Evolutionary conservation across 495 filamentous ascomycete genomes (phyloP), one percentile per base, ranked within the genome.

Genomic region (Apodospora peruviana): DNA sequence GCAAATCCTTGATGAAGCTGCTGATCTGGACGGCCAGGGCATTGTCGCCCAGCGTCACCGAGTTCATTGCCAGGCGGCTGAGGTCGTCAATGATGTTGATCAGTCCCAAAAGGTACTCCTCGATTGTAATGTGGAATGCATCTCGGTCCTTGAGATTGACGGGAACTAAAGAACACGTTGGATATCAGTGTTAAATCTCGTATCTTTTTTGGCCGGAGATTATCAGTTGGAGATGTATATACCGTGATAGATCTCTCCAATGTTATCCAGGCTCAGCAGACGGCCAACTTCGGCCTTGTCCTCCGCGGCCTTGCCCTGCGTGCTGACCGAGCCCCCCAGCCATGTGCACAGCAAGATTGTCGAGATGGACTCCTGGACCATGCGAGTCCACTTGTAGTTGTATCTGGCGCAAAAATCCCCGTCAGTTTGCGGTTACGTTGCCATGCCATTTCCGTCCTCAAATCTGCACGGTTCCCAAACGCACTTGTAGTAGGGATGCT

Each of bases 401-500:
- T 91, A 91, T 58, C 77, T 80, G 34, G 46, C 36, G n/a, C n/a
- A 40, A 20, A 14, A 10, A 1, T 14, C 2, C 16, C 19, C 9
- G 36, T 38, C 36, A 38, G 36, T 17, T 7, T 18, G 8, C 12
- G 11, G 8, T 11, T 2, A 17, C 36, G 16, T 38, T 14, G 2
- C 19, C 16, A 17, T 38, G n/a, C 19, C 12, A 17, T 38, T 22
- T 20, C 3, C 11, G 25, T 19, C 5, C 40, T 23, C 12, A n/a
- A 10, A 12, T 32, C 7, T 32, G 27, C 27, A 32, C n/a, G 27
- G 5, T 35, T 17, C 37, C 18, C 2, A 18, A 7, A 42, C 61
- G 37, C 59, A 85, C 73, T 95, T 96, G 82, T 96, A 97, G 70
- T 96, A 98, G 0, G 93, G 91, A 58, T 91, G 83, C 56, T 85